Conservation (phyloP, 2,329 filamentous ascomycete species). For the Mycosphaerelloides madeirae region DNA sequence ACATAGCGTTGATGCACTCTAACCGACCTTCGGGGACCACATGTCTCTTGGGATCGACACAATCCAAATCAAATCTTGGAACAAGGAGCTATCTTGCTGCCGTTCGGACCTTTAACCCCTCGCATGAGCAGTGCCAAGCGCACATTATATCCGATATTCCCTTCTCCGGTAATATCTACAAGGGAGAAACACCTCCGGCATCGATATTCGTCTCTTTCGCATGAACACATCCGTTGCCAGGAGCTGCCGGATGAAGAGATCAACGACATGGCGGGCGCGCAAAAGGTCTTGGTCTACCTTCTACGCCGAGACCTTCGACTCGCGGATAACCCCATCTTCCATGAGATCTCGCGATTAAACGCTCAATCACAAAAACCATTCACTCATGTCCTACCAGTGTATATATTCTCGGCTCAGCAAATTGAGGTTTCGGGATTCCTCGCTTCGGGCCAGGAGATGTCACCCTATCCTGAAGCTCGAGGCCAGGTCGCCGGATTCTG, state of each 20-base stretch:
- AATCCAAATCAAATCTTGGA: too few relatives aligned
- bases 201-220: too few relatives aligned
- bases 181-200: too few relatives aligned
- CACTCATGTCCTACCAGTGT: constrained; percentile 68
- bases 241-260: neutral
- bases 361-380: constrained; percentile 40
- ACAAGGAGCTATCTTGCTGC: too few relatives aligned
- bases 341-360: constrained; percentile 50
- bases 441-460: constrained; percentile 43
- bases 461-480: constrained; percentile 64
- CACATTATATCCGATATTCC: too few relatives aligned
- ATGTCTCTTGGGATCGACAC: too few relatives aligned
- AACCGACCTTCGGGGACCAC: too few relatives aligned
- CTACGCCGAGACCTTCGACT: constrained; percentile 68
- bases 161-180: too few relatives aligned
- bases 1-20: too few relatives aligned
- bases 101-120: too few relatives aligned
- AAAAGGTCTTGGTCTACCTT: constrained; percentile 61
- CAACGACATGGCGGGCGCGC: constrained; percentile 8
- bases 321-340: constrained; percentile 68
- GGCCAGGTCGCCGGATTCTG: constrained; percentile 64
- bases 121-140: too few relatives aligned
- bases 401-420: constrained; percentile 64
- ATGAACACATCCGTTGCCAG: too few relatives aligned
- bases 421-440: constrained; percentile 72